Base-by-base conservation (phyloP, 2,329 filamentous ascomycete species). In the Raffaelea arxii region DNA sequence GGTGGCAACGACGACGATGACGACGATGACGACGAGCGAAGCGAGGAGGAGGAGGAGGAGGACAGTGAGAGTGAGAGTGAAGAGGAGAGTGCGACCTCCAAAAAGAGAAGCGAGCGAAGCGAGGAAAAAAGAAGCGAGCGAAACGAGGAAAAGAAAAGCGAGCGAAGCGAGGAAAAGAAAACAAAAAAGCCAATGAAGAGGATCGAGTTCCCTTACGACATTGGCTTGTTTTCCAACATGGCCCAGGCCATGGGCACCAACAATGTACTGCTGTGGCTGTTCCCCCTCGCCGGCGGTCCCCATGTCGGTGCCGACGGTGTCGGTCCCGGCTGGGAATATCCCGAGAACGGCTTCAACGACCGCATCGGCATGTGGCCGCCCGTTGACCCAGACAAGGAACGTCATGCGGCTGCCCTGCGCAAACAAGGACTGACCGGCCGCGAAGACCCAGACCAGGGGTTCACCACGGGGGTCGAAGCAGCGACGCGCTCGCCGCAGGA, bases 181-280 rank as follows among this genome's bases (percentile, higher is more conserved):
- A n/a, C n/a, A n/a, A n/a, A n/a, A n/a, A n/a, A n/a, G n/a, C n/a
- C n/a, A n/a, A n/a, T n/a, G n/a, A 69, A 75, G 48, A 75, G 71
- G 45, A 76, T 90, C 55, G 84, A 91, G 61, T 92, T 88, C 55
- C 87, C 86, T 0, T 92, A 89, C 63, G 86, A 94, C 57, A 65
- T 91, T 39, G 85, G 84, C 43, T 69, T 92, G 55, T 88, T 78
- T 66, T 61, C 67, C 30, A 94, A 94, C 61, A 71, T 91, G 59
- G 72, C 74, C 16, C 81, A 86, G 58, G 83, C 80, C 16, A 90
- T 92, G 83, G 84, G 85, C 4, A 81, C 77, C 1, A 53, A 59
- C 7, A 88, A 86, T 58, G 56, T 76, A 0, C 53, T 88, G 0
- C 59, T 72, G 6, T 92, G 86, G 86, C 65, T 87, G 47, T 75